A percentile compares a stretch with the other conserved stretches of the same genome.
Conservation (phyloP, 1,139 yeast species). For the Kazachstania sp. region DNA sequence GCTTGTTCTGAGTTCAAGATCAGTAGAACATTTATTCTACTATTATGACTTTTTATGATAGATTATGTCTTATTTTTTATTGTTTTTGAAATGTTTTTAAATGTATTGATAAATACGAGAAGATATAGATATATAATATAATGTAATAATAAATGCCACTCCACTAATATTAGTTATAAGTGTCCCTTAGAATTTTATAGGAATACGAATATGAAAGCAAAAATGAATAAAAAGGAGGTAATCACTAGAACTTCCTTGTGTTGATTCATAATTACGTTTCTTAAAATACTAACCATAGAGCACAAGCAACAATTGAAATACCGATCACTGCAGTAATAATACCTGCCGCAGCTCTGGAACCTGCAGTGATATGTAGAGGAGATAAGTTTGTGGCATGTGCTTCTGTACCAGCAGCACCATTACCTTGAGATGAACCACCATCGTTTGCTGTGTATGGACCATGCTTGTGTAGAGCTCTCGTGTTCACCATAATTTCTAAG, state of each 20-base stretch:
- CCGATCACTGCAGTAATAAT: constrained; percentile 72
- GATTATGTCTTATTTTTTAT: background rate
- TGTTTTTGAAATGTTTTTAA: background rate
- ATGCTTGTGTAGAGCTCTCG: constrained; percentile 45
- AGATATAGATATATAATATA: background rate
- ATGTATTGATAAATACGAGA: background rate
- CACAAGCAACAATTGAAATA: constrained; percentile 52
- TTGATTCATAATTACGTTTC: background rate
- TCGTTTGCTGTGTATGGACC: constrained; percentile 49
- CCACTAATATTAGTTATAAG: background rate
- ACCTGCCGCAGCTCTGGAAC: constrained; percentile 85
- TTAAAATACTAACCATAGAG: constrained; percentile 62
- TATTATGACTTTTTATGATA: no score
- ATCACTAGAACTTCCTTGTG: background rate
- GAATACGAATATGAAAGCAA: background rate
- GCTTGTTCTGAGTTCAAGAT: constrained; percentile 6
- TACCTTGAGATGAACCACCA: constrained; percentile 57
- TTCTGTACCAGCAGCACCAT: constrained; percentile 51
- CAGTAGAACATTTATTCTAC: no score
- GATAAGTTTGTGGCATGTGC: constrained; percentile 32
- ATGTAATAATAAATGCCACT: background rate
- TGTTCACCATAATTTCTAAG: constrained; percentile 63
- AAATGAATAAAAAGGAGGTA: background rate
- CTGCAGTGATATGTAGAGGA: constrained; percentile 45
- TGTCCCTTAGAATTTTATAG: no score